Evolutionary conservation across 108 stramenopile genomes (phyloP).

Genomic region (Pseudonitzschia delicatissima): DNA sequence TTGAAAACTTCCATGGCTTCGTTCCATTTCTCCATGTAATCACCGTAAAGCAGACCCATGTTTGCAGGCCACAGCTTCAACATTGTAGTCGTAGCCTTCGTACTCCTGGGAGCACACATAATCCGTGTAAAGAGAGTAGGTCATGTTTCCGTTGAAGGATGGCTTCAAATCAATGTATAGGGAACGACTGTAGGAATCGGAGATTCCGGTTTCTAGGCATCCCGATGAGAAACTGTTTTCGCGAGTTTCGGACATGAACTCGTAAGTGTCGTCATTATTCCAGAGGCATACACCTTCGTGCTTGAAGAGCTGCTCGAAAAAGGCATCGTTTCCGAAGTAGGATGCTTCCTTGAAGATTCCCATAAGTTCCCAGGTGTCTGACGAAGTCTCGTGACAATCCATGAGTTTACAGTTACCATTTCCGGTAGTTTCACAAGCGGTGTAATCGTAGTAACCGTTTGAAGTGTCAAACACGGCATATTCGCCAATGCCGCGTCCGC

Average conservation of each 20-base stretch:
- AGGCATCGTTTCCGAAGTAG: conserved; percentile 41
- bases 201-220: conserved; percentile 17
- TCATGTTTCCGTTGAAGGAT: conserved; percentile 37
- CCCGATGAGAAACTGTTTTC: conserved; percentile 25
- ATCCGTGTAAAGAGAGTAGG: conserved; percentile 34
- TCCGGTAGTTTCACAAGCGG: conserved; percentile 27
- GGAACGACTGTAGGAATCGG: conserved; percentile 13
- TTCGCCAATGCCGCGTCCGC: conserved; percentile 68
- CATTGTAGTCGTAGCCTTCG: conserved; percentile 23
- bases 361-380: conserved; percentile 40
- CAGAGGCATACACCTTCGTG: conserved; percentile 58
- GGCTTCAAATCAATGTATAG: conserved; percentile 41
- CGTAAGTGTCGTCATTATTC: conserved; percentile 38
- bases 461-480: conserved; percentile 47
- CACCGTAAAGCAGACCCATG: conserved; percentile 33
- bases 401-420: conserved; percentile 43
- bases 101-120: conserved; percentile 33
- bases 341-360: conserved; percentile 58
- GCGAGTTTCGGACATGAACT: conserved; percentile 42
- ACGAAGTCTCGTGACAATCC: conserved; percentile 51
- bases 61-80: conserved; percentile 26
- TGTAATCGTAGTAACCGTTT: conserved; percentile 31
- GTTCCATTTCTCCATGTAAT: conserved; percentile 42
- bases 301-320: conserved; percentile 68
- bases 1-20: conserved; percentile 46